Conservation (phyloP, 2,329 filamentous ascomycete genomes). For the Emergomyces africanus region DNA sequence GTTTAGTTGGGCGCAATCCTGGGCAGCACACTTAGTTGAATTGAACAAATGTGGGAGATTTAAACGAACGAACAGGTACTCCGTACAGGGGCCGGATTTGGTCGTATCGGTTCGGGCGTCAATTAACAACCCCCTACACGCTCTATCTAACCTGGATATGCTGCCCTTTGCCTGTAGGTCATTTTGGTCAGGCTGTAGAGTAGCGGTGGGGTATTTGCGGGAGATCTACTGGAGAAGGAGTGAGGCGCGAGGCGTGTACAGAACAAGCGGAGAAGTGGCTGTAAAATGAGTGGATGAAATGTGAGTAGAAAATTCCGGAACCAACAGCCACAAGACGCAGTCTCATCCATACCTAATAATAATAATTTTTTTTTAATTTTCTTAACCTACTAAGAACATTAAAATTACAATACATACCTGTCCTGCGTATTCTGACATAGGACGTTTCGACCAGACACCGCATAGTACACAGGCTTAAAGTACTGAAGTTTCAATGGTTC, state of each 20-base stretch:
- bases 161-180: not conserved
- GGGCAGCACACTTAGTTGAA: not conserved
- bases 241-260: conserved; percentile 7
- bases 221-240: conserved; percentile 8
- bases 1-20: not conserved
- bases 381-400: not conserved
- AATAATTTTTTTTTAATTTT: too few relatives aligned
- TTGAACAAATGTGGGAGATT: not conserved
- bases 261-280: conserved; percentile 1
- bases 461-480: not conserved
- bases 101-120: not conserved
- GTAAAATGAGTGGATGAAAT: not conserved
- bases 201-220: conserved; percentile 7
- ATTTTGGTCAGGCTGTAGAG: not conserved
- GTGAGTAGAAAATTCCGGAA: conserved; percentile 4
- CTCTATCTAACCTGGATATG: not conserved
- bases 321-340: conserved; percentile 1
- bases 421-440: not conserved
- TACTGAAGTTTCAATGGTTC: not conserved
- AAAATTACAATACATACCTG: not conserved
- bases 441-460: not conserved
- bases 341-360: not conserved
- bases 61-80: not conserved
- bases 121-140: not conserved
- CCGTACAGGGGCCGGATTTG: not conserved